These are phyloP conservation scores for Chlamydomonas applanata DNA, from an alignment of 139 green algal genomes.

Conservation along the genomic window DNA sequence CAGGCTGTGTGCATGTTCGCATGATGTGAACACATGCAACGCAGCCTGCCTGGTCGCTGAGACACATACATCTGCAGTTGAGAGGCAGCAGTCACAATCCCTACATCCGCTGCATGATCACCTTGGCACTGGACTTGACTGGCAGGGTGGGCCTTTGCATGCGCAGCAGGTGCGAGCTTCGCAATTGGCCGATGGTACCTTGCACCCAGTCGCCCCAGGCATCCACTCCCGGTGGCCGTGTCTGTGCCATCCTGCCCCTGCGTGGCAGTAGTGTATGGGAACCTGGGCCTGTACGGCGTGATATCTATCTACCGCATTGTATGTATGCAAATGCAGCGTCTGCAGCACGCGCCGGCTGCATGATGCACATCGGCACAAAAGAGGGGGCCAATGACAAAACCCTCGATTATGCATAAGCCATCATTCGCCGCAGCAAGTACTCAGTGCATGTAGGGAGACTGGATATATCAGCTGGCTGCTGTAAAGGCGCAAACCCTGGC, in stretches of 20 bases:
- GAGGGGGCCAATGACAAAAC: neutral
- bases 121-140: constrained; percentile 25
- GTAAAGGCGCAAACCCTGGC: too few relatives aligned
- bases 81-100: too few relatives aligned
- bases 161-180: constrained; percentile 34
- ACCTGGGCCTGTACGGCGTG: too few relatives aligned
- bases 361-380: neutral
- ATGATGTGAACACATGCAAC: constrained; percentile 8
- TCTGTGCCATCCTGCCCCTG: too few relatives aligned
- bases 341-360: too few relatives aligned
- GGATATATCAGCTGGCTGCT: too few relatives aligned
- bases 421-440: neutral
- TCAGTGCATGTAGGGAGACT: neutral
- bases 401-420: too few relatives aligned
- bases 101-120: neutral
- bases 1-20: neutral
- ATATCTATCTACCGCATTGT: too few relatives aligned
- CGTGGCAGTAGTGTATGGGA: too few relatives aligned
- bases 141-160: constrained; percentile 41
- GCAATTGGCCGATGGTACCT: constrained; percentile 22
- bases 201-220: constrained; percentile 31
- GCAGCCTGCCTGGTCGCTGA: too few relatives aligned
- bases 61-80: too few relatives aligned
- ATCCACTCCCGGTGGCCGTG: neutral
- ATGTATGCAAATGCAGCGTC: too few relatives aligned